Base-by-base conservation (phyloP, 2,329 filamentous ascomycete genomes). In the Penicillium sp. region DNA sequence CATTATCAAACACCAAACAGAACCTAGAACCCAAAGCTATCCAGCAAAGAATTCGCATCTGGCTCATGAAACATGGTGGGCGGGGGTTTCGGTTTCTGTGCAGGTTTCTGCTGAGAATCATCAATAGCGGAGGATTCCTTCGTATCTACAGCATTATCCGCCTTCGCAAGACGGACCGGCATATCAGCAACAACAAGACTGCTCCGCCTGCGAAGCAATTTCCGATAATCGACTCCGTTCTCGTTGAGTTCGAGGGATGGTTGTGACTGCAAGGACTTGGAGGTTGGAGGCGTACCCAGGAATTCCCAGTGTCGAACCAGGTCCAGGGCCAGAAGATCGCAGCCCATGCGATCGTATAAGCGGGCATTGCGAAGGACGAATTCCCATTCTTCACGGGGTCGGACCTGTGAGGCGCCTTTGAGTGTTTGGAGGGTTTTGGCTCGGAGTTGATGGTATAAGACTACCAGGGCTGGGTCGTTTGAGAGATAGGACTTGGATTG, bases 261-360 rank as follows among this genome's bases (percentile, higher is more conserved):
- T 16, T 63, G 68, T 3, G 79, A 77, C n/a, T 81, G 80, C 33
- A 71, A 34, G 19, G 54, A 63, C 36, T 55, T 51, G 2, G 61
- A 48, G 4, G 52, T 51, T 6, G 66, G 61, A 5, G 60, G 63
- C 29, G 49, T 50, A 28, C 62, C 64, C 31, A 72, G 58, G 50
- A 75, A 77, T 77, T 72, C 80, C 89, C 87, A 79, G 48, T 74
- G 71, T 18, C 71, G 68, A 11, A 78, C 88, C 5, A 97, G 78
- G 65, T 95, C 91, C 4, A 97, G 78, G 1, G 92, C 94, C 0
- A 97, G 82, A 8, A 96, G 74, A 72, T 97, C 93, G 68, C 94
- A 96, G 3, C 94, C 93, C 92, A 94, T 97, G 8, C 91, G 87
- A 70, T 89, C 89, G 68, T 92, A 97, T 16, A 94, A 79, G 50